Percentiles rank a stretch among this genome's conserved stretches.
These are phyloP conservation scores for Holtermannia corniformis DNA, from an alignment of 768 basidiomycete genomes.

Conservation along the genomic window DNA sequence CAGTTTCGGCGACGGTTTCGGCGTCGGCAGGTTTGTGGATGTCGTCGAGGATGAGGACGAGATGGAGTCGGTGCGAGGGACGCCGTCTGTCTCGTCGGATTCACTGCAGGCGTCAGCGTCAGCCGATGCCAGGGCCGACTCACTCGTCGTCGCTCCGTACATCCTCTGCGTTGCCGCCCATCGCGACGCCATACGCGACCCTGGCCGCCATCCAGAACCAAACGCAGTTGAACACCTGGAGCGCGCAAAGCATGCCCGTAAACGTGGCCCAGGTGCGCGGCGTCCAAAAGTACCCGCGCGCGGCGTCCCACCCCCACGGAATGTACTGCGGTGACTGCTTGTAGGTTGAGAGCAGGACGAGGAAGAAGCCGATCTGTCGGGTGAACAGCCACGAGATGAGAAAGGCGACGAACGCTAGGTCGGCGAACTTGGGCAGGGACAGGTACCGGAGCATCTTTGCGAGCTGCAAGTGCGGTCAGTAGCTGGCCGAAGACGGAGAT, in stretches of 20 bases:
- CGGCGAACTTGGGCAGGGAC: slow-evolving; percentile 55
- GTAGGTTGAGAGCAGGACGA: slow-evolving; percentile 57
- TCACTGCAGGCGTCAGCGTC: background rate
- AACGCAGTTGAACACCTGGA: slow-evolving; percentile 49
- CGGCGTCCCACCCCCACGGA: slow-evolving; percentile 53
- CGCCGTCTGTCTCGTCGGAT: background rate
- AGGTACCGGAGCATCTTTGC: slow-evolving; percentile 93
- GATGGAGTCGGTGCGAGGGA: background rate
- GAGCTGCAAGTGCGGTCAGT: slow-evolving; percentile 46
- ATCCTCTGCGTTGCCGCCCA: slow-evolving; percentile 68
- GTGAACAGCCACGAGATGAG: slow-evolving; percentile 84
- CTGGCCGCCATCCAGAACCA: slow-evolving; percentile 84
- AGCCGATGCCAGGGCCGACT: background rate
- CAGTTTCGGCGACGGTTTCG: background rate
- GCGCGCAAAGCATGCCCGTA: slow-evolving; percentile 35
- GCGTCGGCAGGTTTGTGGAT: background rate
- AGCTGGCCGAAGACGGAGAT: background rate
- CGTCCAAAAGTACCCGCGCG: slow-evolving; percentile 53
- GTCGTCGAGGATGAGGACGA: background rate
- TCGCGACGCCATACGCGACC: slow-evolving; percentile 70
- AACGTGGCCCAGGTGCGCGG: slow-evolving; percentile 48
- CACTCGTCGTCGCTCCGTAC: slow-evolving; percentile 57
- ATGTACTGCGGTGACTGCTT: slow-evolving; percentile 50
- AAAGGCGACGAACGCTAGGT: slow-evolving; percentile 68
- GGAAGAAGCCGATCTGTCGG: slow-evolving; percentile 69